Evolutionary conservation across 352 stramenopile genomes (phyloP).

Genomic region (Globisporangium perplexum): DNA sequence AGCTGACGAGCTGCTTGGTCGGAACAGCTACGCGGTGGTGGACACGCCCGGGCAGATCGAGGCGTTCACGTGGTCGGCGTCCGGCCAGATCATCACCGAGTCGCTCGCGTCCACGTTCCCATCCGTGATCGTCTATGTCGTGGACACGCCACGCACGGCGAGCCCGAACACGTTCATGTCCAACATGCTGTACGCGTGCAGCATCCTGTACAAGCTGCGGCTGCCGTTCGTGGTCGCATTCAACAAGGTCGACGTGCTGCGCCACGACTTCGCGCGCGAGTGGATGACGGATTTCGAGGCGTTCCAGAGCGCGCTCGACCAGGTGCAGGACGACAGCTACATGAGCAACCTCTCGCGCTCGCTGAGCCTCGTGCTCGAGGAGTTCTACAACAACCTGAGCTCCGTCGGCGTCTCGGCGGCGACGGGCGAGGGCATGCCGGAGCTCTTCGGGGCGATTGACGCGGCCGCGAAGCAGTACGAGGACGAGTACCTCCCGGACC

Average conservation of each 20-base stretch:
- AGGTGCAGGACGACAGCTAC: slow-evolving; percentile 88
- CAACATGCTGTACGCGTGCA: slow-evolving; percentile 99
- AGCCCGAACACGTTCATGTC: slow-evolving; percentile 99
- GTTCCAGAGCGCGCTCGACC: slow-evolving; percentile 96
- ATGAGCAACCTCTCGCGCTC: slow-evolving; percentile 91
- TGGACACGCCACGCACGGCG: slow-evolving; percentile 95
- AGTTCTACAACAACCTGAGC: slow-evolving; percentile 94
- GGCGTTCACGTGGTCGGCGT: slow-evolving; percentile 99
- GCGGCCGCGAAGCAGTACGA: slow-evolving; percentile 86
- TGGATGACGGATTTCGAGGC: slow-evolving; percentile 99
- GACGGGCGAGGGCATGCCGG: slow-evolving; percentile 93
- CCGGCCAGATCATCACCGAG: slow-evolving; percentile 97
- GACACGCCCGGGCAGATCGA: slow-evolving; percentile 99
- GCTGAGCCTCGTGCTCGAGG: slow-evolving; percentile 82
- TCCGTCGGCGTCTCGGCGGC: slow-evolving; percentile 93
- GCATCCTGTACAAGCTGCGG: slow-evolving; percentile 97
- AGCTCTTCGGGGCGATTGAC: slow-evolving; percentile 91
- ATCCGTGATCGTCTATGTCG: slow-evolving; percentile 97
- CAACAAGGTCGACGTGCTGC: slow-evolving; percentile 98
- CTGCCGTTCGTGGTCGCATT: slow-evolving; percentile 97
- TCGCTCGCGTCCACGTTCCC: slow-evolving; percentile 95
- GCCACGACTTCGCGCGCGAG: slow-evolving; percentile 92
- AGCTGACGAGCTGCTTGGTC: background rate
- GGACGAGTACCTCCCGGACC: slow-evolving; percentile 76
- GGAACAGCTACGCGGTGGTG: slow-evolving; percentile 91